These are phyloP conservation scores for Camellia japonica DNA, from an alignment of 148 eudicot genomes.

Conservation along the genomic window DNA sequence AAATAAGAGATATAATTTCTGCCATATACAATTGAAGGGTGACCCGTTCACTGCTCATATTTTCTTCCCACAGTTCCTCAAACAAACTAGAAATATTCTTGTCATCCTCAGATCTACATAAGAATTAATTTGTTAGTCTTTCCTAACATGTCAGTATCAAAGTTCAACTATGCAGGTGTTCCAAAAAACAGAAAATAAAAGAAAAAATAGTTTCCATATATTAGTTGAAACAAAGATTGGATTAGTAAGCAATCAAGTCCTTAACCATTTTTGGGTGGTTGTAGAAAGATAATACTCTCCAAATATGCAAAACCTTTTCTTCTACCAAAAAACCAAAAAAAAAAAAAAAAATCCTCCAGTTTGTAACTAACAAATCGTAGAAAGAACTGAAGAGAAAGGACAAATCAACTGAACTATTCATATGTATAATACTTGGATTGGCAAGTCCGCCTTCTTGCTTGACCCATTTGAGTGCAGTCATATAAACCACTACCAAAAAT, in stretches of 20 bases:
- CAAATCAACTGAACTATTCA: too few species aligned
- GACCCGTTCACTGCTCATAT: constrained; percentile 77
- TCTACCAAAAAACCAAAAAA: too few species aligned
- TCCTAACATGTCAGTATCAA: background rate
- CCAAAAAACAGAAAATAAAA: background rate
- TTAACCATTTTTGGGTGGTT: background rate
- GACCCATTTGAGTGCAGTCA: too few species aligned
- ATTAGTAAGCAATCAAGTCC: background rate
- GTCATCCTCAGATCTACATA: constrained; percentile 91
- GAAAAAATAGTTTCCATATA: background rate
- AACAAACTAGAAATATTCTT: constrained; percentile 70
- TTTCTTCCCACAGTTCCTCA: constrained; percentile 96
- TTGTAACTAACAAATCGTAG: too few species aligned
- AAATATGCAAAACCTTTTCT: background rate
- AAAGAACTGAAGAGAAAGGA: too few species aligned
- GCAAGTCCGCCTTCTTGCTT: too few species aligned
- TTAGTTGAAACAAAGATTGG: background rate
- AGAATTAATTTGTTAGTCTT: background rate
- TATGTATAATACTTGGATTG: too few species aligned
- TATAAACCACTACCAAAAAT: too few species aligned
- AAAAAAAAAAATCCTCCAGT: too few species aligned
- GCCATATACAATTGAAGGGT: constrained; percentile 83
- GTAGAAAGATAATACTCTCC: too few species aligned
- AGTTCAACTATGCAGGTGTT: background rate
- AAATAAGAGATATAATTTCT: constrained; percentile 72